phyloP scores from a whole-genome alignment of 148 eudicot genomes.

The Chenopodium suecicum region DNA sequence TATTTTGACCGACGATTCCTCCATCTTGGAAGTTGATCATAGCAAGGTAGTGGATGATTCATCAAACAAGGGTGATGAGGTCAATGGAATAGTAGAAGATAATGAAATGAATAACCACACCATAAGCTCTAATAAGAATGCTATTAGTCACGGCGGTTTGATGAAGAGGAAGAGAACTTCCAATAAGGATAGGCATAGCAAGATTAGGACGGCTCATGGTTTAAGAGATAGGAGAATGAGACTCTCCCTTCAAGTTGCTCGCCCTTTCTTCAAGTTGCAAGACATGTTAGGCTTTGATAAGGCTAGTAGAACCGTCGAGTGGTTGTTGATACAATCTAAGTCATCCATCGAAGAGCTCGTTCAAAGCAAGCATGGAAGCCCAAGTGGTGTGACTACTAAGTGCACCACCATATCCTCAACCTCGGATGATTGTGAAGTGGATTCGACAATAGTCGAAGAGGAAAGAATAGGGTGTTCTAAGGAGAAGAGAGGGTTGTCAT shows the following conservation, averaged over 20 bases:
- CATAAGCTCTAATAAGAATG: neutral
- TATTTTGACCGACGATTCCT: constrained; percentile 10
- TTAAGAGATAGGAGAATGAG: constrained; percentile 72
- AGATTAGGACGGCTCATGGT: constrained; percentile 65
- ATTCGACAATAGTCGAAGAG: constrained; percentile 20
- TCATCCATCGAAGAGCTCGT: constrained; percentile 47
- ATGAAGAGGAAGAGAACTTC: constrained; percentile 34
- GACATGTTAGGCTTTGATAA: constrained; percentile 62
- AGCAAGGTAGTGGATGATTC: constrained; percentile 9
- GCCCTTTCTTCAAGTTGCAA: constrained; percentile 55
- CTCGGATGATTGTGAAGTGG: constrained; percentile 46
- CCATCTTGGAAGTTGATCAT: constrained; percentile 5
- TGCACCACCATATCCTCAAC: constrained; percentile 36
- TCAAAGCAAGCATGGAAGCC: constrained; percentile 30
- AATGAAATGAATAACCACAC: neutral
- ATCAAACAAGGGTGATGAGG: constrained; percentile 17
- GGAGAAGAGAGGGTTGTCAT: constrained; percentile 1
- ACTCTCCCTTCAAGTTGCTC: constrained; percentile 62
- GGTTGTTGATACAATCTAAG: constrained; percentile 50
- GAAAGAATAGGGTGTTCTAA: constrained; percentile 8
- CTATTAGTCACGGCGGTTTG: neutral
- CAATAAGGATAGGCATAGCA: constrained; percentile 73
- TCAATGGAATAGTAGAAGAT: constrained; percentile 16
- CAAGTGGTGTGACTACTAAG: constrained; percentile 37
- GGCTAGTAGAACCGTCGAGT: constrained; percentile 62